Evolutionary conservation across 306 rosid genomes (phyloP).

Genomic region (Ziziphus jujuba): DNA sequence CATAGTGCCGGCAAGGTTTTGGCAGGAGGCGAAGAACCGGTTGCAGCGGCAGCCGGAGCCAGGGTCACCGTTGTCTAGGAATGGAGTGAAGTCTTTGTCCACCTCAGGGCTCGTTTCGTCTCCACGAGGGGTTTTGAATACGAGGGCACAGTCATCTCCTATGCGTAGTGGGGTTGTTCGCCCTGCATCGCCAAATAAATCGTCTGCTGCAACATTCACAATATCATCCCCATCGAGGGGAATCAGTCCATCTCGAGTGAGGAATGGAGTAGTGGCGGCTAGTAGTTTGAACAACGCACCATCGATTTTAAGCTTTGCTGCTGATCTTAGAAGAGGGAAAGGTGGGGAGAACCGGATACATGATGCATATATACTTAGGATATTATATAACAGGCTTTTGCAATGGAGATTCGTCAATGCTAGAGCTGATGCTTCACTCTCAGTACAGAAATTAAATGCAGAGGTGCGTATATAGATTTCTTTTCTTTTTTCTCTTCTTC

Average conservation of each 20-base stretch:
- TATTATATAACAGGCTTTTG: slow-evolving; percentile 68
- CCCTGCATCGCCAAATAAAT: slow-evolving; percentile 73
- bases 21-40: slow-evolving; percentile 63
- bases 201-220: slow-evolving; percentile 29
- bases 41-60: slow-evolving; percentile 52
- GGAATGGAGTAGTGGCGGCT: slow-evolving; percentile 40
- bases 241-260: slow-evolving; percentile 62
- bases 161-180: slow-evolving; percentile 46
- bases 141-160: slow-evolving; percentile 62
- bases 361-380: slow-evolving; percentile 76
- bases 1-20: slow-evolving; percentile 66
- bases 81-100: slow-evolving; percentile 38
- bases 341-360: slow-evolving; percentile 57
- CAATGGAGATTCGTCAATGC: slow-evolving; percentile 93
- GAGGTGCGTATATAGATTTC: slow-evolving; percentile 57
- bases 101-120: slow-evolving; percentile 56
- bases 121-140: slow-evolving; percentile 55
- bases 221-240: slow-evolving; percentile 67
- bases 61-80: slow-evolving; percentile 40
- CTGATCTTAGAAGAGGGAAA: slow-evolving; percentile 66
- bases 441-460: slow-evolving; percentile 64
- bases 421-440: slow-evolving; percentile 59
- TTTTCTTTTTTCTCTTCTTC: not conserved
- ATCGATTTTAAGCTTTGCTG: slow-evolving; percentile 66
- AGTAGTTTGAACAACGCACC: slow-evolving; percentile 48